Base-by-base conservation (phyloP, 2,329 filamentous ascomycete species). In the Venturiaceae sp. region DNA sequence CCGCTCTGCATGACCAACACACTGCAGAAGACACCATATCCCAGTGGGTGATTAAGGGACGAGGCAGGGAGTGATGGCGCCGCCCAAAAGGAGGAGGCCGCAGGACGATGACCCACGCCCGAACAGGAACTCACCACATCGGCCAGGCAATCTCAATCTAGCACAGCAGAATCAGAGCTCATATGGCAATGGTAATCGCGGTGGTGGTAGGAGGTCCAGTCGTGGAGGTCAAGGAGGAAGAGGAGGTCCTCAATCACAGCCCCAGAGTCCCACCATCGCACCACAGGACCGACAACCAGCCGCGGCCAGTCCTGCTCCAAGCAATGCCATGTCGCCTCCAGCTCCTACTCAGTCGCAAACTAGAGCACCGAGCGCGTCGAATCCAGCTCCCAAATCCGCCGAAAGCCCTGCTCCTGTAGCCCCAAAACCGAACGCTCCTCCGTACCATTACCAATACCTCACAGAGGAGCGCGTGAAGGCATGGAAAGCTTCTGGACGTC, bases 401-500 rank as follows among this genome's bases (percentile, higher is more conserved):
- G 32, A 53, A 30, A 36, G n/a, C 21, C 57, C 57, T 23, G 23
- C 57, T n/a, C 33, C 32, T 23, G 23, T 50, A 5, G 30, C 23
- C 19, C 33, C 34, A 9, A 46, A 53, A 21, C 30, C 44, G 16
- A 47, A 58, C 33, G n/a, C 46, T 23, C 44, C 47, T n/a, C 67
- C 67, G 28, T 94, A 88, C 71, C 82, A 81, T 64, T 96, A 94
- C 71, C 82, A 86, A 59, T 84, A 87, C 65, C 72, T 96, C 52
- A 94, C 88, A 4, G 83, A 90, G 62, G 81, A 85, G 23, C 79
- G 81, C 58, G 71, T 94, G 55, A 74, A 78, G 33, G 73, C 76
- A 32, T 97, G 94, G 94, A 73, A 78, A 39, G 77, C 80, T 34
- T 78, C 75, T 50, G 89, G 88, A 32, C 85, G 84, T 58, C 79